Percentiles rank a stretch among this genome's conserved stretches.
These are phyloP conservation scores for Diplogelasinospora grovesii DNA, from an alignment of 495 filamentous ascomycete species.

Conservation along the genomic window DNA sequence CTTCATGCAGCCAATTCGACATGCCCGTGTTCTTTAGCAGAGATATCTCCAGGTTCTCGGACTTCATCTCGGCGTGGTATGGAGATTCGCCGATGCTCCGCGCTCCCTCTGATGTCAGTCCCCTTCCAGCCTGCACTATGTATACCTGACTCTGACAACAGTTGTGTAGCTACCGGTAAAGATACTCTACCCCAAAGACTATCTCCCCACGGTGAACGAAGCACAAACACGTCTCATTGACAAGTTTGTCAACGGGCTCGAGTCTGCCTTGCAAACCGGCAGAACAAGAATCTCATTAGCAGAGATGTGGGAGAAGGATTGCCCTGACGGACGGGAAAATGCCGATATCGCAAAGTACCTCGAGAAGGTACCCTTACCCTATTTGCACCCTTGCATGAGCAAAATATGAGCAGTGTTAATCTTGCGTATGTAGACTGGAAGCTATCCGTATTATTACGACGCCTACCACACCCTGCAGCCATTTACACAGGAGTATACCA, in stretches of 20 bases:
- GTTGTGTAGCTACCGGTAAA: background rate
- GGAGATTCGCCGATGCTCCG: conserved; percentile 3
- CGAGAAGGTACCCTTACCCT: background rate
- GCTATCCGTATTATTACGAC: conserved; percentile 4
- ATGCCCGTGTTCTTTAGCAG: conserved; percentile 5
- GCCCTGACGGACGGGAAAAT: conserved; percentile 2
- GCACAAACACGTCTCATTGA: conserved; percentile 1
- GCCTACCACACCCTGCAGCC: background rate
- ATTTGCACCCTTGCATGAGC: background rate
- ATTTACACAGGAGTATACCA: background rate
- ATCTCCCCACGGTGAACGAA: background rate
- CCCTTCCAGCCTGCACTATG: too few relatives aligned
- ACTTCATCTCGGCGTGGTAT: conserved; percentile 5
- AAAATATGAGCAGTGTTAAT: too few relatives aligned
- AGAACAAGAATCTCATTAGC: conserved; percentile 2
- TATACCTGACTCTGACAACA: too few relatives aligned
- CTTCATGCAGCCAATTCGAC: conserved; percentile 2
- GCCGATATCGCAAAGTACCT: conserved; percentile 5
- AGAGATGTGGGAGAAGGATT: background rate
- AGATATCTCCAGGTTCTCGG: conserved; percentile 1
- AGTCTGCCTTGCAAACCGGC: background rate
- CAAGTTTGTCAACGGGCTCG: conserved; percentile 5
- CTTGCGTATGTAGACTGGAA: conserved; percentile 2
- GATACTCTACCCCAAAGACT: conserved; percentile 1
- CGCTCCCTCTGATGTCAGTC: background rate